Conservation (phyloP, 1,284 basidiomycete genomes). For the Apiotrichum akiyoshidainum region DNA sequence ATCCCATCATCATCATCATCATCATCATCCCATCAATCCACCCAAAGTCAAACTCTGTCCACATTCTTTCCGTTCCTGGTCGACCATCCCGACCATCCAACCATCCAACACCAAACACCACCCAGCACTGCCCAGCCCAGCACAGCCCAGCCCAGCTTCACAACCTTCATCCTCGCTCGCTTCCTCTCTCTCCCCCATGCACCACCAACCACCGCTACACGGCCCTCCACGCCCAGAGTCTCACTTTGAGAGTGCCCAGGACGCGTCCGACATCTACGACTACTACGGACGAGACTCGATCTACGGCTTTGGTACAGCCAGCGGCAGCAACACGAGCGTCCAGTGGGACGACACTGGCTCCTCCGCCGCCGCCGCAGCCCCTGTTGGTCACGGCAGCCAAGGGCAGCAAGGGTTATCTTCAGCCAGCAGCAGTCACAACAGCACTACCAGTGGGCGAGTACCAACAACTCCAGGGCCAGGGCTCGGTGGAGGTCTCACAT, state of each 20-base stretch:
- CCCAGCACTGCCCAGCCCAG: too few species aligned
- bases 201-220: background rate
- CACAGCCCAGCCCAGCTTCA: too few species aligned
- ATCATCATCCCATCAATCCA: too few species aligned
- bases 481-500: conserved; percentile 11
- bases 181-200: background rate
- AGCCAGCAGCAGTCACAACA: background rate
- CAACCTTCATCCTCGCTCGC: too few species aligned
- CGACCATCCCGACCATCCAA: too few species aligned
- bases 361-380: too few species aligned
- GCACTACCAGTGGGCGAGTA: background rate
- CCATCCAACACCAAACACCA: background rate
- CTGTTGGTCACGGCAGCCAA: too few species aligned
- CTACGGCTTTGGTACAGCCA: background rate
- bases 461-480: background rate
- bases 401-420: background rate
- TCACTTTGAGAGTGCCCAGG: conserved; percentile 21
- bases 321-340: too few species aligned
- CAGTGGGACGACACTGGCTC: background rate
- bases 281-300: conserved; percentile 23
- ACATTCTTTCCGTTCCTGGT: background rate
- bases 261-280: conserved; percentile 32
- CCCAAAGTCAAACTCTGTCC: conserved; percentile 1
- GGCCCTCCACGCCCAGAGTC: conserved; percentile 18
- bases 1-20: too few species aligned